Evolutionary conservation across 352 stramenopile species (phyloP).

Genomic region (Phytophthora fragariaefolia): DNA sequence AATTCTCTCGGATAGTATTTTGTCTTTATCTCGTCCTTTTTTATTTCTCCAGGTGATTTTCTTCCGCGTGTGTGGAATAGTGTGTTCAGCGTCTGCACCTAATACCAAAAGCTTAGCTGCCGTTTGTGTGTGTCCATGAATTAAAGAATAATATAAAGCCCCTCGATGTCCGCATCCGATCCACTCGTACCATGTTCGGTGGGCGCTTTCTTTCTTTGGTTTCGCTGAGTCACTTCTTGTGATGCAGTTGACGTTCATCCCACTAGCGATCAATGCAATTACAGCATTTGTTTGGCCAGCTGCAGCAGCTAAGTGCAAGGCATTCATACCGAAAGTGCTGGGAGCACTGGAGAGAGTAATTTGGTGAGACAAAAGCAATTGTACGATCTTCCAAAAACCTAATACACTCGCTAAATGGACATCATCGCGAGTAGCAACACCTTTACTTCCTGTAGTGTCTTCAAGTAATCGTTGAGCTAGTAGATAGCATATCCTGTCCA

Average conservation of each 20-base stretch:
- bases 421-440: slow-evolving; percentile 58
- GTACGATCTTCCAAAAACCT: slow-evolving; percentile 58
- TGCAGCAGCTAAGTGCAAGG: slow-evolving; percentile 56
- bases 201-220: slow-evolving; percentile 1
- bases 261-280: slow-evolving; percentile 49
- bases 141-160: slow-evolving; percentile 59
- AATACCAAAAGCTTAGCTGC: slow-evolving; percentile 64
- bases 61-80: slow-evolving; percentile 43
- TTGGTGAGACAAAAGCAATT: slow-evolving; percentile 57
- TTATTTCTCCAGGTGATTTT: slow-evolving; percentile 9
- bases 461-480: slow-evolving; percentile 45
- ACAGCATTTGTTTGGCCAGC: slow-evolving; percentile 53
- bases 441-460: slow-evolving; percentile 41
- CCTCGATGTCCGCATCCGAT: slow-evolving; percentile 34
- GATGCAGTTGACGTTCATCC: slow-evolving; percentile 67
- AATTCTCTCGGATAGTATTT: slow-evolving; percentile 10
- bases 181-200: slow-evolving; percentile 26
- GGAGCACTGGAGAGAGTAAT: slow-evolving; percentile 48
- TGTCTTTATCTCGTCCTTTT: background rate
- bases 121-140: slow-evolving; percentile 60
- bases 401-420: slow-evolving; percentile 51
- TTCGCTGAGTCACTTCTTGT: slow-evolving; percentile 10
- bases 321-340: slow-evolving; percentile 48
- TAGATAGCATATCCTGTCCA: slow-evolving; percentile 48
- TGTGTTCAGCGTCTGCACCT: slow-evolving; percentile 53